A percentile compares a stretch with the other conserved stretches of the same genome.
Evolutionary conservation across 495 filamentous ascomycete species (phyloP).

Genomic region (Ramalina peruviana): DNA sequence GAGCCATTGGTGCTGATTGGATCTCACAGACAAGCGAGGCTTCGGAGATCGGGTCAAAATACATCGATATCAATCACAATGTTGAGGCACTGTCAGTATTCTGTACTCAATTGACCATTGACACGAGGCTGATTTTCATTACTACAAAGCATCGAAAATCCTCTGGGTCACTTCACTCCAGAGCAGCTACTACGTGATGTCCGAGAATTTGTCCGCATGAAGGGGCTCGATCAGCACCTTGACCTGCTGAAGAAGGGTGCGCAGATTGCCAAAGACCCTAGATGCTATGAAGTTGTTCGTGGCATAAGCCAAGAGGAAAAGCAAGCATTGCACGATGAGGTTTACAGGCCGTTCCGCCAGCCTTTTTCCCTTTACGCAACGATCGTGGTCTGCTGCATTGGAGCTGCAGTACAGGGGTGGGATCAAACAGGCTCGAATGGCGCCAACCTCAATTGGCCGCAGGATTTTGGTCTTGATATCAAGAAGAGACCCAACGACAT

Average conservation of each 20-base stretch:
- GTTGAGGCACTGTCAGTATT: conserved; percentile 13
- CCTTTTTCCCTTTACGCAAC: conserved; percentile 53
- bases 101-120: not conserved
- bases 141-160: conserved; percentile 42
- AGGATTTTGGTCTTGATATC: conserved; percentile 38
- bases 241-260: conserved; percentile 44
- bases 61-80: conserved; percentile 16
- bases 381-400: conserved; percentile 55
- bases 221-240: conserved; percentile 31
- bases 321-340: conserved; percentile 40
- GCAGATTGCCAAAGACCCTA: conserved; percentile 47
- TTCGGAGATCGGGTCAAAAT: conserved; percentile 5
- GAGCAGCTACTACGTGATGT: conserved; percentile 40
- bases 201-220: conserved; percentile 36
- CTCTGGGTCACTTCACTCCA: conserved; percentile 40
- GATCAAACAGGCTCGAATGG: conserved; percentile 66
- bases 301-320: conserved; percentile 43
- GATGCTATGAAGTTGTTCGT: conserved; percentile 37
- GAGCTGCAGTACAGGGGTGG: conserved; percentile 57
- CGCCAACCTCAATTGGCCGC: conserved; percentile 49
- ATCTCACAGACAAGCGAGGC: conserved; percentile 5
- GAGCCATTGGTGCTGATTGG: not conserved
- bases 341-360: conserved; percentile 49
- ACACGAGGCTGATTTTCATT: not conserved
- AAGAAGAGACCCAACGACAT: conserved; percentile 21